These are phyloP conservation scores for Pseudoneurospora amorphoporcata DNA, from an alignment of 495 filamentous ascomycete genomes.

Conservation along the genomic window DNA sequence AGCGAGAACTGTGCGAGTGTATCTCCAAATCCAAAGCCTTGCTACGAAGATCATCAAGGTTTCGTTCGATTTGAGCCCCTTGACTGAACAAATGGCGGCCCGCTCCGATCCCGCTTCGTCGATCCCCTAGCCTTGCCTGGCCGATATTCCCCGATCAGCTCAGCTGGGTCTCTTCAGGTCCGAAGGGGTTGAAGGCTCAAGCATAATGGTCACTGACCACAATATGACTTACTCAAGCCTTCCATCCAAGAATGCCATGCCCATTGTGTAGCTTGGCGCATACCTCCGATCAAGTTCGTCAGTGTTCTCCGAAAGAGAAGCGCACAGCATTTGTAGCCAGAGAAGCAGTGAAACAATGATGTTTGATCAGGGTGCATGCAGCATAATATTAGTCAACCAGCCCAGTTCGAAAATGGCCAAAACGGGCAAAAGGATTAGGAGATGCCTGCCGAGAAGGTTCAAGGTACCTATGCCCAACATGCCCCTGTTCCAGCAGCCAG, in stretches of 20 bases:
- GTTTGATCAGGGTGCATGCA: background rate
- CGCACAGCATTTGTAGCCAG: background rate
- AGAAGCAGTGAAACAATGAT: background rate
- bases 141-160: background rate
- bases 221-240: background rate
- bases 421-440: background rate
- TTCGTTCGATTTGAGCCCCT: background rate
- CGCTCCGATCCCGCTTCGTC: background rate
- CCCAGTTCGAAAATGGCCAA: background rate
- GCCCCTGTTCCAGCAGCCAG: background rate
- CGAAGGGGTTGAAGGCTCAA: background rate
- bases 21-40: background rate
- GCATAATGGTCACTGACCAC: background rate
- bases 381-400: background rate
- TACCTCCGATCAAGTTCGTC: background rate
- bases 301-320: background rate
- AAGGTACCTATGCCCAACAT: background rate
- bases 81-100: background rate
- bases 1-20: background rate
- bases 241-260: background rate
- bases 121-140: background rate
- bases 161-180: background rate
- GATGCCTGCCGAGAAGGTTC: background rate
- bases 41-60: background rate
- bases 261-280: background rate